Base-by-base conservation (phyloP, 1,139 yeast species). In the Suhomyces bolitotheri region DNA sequence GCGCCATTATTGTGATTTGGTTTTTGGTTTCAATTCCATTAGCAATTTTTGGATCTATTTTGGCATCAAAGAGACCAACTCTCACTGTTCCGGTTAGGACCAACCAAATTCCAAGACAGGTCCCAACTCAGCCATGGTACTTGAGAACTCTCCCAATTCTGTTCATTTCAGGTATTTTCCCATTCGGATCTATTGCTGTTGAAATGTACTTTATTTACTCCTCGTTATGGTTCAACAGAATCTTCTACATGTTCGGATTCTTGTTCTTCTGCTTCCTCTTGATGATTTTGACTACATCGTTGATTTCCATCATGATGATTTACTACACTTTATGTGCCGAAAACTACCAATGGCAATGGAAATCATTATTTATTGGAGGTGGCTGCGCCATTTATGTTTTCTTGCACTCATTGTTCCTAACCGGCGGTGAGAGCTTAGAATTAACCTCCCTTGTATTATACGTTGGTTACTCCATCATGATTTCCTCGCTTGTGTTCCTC, bases 271-370 rank as follows among this genome's bases (percentile, higher is more conserved):
- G 97, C 52, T 82, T 88, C 57, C 49, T 84, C 16, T 71, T 92
- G 55, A 84, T 89, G 88, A 67, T 87, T 11, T 56, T 85, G 51
- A 89, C 97, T 8, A 84, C 96, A 6, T 73, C 86, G 13, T 72
- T 92, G 45, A 89, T 89, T 28, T 82, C 96, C 0, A 68, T 89
- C 14, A 70, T 92, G 50, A 76, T 89, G 67, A 78, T 86, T 25
- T 92, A 92, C 63, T 85, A 86, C 66, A 76, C 90, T 8, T 73
- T 94, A 46, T 88, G 96, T 56, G 71, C 89, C 29, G 98, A 92
- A 58, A 87, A 92, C 61, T 90, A 94, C 69, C 80, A 81, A 60
- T 92, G 99, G 99, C 97, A 89, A 57, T 92, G 98, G 98, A 81
- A 90, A 59, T 79, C 96, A 7, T 72, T 90, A 51, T 76, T 83